Percentiles rank a stretch among this genome's conserved stretches.
These are phyloP conservation scores for Tetrastigma voinierianum DNA, from an alignment of 164 flowering plant species.

Conservation along the genomic window DNA sequence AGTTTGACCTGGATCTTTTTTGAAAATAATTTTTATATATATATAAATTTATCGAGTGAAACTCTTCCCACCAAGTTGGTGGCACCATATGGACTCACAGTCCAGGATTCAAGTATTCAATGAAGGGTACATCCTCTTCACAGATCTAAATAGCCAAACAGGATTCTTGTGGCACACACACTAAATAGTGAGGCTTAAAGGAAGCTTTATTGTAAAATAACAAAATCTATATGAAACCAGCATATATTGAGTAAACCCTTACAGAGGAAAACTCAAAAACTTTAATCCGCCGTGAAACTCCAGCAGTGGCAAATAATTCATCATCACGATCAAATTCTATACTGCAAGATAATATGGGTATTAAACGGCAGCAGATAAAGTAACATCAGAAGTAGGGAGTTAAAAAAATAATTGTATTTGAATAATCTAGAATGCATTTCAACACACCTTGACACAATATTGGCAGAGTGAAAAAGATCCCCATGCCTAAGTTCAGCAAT, in stretches of 20 bases:
- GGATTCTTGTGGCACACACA: too few relatives aligned
- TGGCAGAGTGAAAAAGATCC: constrained; percentile 86
- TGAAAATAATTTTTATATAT: too few relatives aligned
- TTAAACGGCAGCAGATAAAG: neutral
- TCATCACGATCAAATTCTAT: constrained; percentile 94
- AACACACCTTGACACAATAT: constrained; percentile 85
- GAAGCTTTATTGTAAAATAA: neutral
- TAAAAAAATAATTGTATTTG: neutral
- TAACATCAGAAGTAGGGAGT: neutral
- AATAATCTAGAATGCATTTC: neutral
- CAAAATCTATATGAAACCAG: neutral
- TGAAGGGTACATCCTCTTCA: too few relatives aligned
- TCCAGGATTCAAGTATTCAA: too few relatives aligned
- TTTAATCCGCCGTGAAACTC: constrained; percentile 87
- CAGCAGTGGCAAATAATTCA: constrained; percentile 92
- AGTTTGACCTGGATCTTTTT: too few relatives aligned
- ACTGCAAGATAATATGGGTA: constrained; percentile 37
- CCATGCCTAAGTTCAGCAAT: constrained; percentile 84
- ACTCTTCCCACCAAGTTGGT: too few relatives aligned
- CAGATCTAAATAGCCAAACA: too few relatives aligned
- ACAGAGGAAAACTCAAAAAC: constrained; percentile 86
- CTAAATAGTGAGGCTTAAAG: too few relatives aligned
- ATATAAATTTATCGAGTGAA: too few relatives aligned
- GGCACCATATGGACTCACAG: too few relatives aligned
- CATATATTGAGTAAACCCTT: constrained; percentile 17